phyloP scores from a whole-genome alignment of 2,329 filamentous ascomycete genomes.

The Arachnomyces sp. region DNA sequence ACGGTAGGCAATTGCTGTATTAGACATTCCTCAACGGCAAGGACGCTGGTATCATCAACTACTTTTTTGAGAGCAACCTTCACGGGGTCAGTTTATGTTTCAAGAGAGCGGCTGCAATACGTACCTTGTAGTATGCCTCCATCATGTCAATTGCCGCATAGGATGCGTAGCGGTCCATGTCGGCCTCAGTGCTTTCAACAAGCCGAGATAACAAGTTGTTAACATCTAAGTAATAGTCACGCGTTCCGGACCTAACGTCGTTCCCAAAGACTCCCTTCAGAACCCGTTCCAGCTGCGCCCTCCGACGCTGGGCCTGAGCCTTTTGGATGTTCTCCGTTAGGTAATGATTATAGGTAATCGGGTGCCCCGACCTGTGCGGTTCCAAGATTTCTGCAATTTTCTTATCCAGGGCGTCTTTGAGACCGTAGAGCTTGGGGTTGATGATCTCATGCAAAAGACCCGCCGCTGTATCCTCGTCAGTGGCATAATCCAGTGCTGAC shows the following conservation, averaged over 20 bases:
- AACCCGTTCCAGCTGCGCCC: constrained; percentile 8
- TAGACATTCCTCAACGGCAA: constrained; percentile 27
- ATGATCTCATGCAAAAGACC: constrained; percentile 30
- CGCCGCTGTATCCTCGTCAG: constrained; percentile 33
- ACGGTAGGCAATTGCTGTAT: constrained; percentile 6
- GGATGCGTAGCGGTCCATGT: constrained; percentile 33
- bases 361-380: constrained; percentile 38
- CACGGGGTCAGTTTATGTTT: constrained; percentile 1
- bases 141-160: constrained; percentile 34
- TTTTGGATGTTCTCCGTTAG: constrained; percentile 28
- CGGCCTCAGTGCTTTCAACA: constrained; percentile 18
- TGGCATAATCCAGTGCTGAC: constrained; percentile 25
- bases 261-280: constrained; percentile 12
- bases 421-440: constrained; percentile 32
- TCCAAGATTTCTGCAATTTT: constrained; percentile 41
- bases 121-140: constrained; percentile 42
- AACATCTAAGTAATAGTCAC: constrained; percentile 7
- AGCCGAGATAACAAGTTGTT: constrained; percentile 12
- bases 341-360: constrained; percentile 32
- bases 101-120: no score
- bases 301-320: constrained; percentile 6
- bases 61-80: constrained; percentile 36
- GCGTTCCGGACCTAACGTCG: not conserved
- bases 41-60: constrained; percentile 33
- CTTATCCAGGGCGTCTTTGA: constrained; percentile 26